Percentiles rank a stretch among this genome's conserved stretches.
phyloP scores from a whole-genome alignment of 495 filamentous ascomycete genomes.

The Daldinia bambusicola region DNA sequence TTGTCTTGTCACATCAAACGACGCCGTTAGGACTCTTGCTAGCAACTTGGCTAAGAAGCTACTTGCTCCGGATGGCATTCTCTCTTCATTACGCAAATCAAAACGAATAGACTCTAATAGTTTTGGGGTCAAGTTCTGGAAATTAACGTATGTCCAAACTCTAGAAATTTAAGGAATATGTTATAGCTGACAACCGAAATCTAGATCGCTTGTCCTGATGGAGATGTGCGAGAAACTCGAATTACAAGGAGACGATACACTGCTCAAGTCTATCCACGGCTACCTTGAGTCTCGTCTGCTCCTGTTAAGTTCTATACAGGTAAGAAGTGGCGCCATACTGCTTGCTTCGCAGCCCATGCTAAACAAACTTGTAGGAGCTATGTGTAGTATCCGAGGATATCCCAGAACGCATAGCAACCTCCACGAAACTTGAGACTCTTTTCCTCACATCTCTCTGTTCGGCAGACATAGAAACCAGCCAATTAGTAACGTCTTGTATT shows the following conservation, averaged over 20 bases:
- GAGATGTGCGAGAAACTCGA: constrained; percentile 61
- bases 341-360: constrained; percentile 20
- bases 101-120: constrained; percentile 53
- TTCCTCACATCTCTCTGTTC: constrained; percentile 71
- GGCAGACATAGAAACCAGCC: constrained; percentile 69
- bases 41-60: constrained; percentile 59
- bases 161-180: constrained; percentile 2
- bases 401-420: constrained; percentile 59
- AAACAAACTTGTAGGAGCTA: constrained; percentile 54
- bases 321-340: constrained; percentile 33
- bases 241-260: constrained; percentile 52
- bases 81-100: constrained; percentile 51
- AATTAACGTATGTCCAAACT: constrained; percentile 58
- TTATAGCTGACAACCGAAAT: constrained; percentile 34
- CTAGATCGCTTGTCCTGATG: constrained; percentile 60
- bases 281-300: constrained; percentile 62
- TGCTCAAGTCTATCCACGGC: constrained; percentile 60
- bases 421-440: constrained; percentile 65
- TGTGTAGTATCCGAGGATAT: constrained; percentile 60
- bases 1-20: constrained; percentile 62
- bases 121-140: constrained; percentile 63
- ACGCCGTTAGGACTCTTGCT: constrained; percentile 58
- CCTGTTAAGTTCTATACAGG: constrained; percentile 59
- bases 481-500: constrained; percentile 68
- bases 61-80: constrained; percentile 53